Evolutionary conservation across 208 protist species (phyloP), one percentile per base, ranked within the genome.

Genomic region (Leishmania amazonensis): DNA sequence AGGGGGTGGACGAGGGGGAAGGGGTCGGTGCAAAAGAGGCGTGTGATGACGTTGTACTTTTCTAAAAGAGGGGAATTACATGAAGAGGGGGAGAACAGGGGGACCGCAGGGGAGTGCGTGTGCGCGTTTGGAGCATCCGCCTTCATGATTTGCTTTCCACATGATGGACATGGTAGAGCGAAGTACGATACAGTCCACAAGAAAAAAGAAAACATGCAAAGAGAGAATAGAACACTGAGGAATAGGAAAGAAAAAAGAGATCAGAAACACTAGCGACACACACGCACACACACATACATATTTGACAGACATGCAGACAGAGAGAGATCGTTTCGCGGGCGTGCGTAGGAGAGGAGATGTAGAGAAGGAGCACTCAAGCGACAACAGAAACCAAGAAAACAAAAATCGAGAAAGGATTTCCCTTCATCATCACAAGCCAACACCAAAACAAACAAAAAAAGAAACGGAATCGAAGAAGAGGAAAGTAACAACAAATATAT

Each of bases 381-480:
- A 71, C 11, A 24, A 73, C 40, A 49, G 38, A 19, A 8, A 3
- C 1, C 11, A 73, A 51, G 19, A 49, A 73, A 28, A 42, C 31
- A 73, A 28, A 42, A 6, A 35, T 19, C 1, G 28, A 38, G 35
- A 71, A 42, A 71, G 19, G 65, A 11, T 35, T 5, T 24, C 65
- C 3, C 65, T 9, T 40, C 35, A 6, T 9, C 35, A 40, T 21
- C 35, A 71, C 17, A 60, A 49, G 45, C 28, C 53, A 65, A 60
- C 6, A 74, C 1, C 5, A 58, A 77, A 76, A 62, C 35, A n/a
- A 53, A 78, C 75, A 76, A 76, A 45, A 72, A 35, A 85, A 84
- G 42, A 79, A 9, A 28, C 38, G 19, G 17, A 49, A 67, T 51
- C 49, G 19, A 28, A 24, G 35, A 58, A 54, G 49, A 4, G 45